These are phyloP conservation scores for Moesziomyces sp. DNA, from an alignment of 1,284 basidiomycete genomes.

Conservation along the genomic window DNA sequence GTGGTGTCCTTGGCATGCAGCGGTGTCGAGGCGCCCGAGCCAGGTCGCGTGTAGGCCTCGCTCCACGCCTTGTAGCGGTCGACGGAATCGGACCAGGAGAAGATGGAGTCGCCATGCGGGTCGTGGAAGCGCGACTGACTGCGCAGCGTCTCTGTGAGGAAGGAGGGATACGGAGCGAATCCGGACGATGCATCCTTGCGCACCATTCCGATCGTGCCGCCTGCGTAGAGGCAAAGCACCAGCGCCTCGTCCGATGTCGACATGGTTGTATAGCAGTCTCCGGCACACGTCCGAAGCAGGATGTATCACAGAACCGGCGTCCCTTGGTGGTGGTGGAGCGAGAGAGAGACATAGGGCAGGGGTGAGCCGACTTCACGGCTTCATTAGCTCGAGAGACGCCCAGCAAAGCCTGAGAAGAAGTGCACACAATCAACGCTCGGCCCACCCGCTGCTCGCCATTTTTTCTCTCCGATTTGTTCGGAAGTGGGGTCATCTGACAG, in stretches of 20 bases:
- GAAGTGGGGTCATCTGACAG: slow-evolving; percentile 25
- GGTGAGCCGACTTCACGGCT: too few relatives aligned
- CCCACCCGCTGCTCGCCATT: slow-evolving; percentile 9
- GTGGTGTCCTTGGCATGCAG: slow-evolving; percentile 5
- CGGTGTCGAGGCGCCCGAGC: slow-evolving; percentile 47
- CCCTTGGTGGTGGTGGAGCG: background rate
- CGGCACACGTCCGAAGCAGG: background rate
- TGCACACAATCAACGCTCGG: slow-evolving; percentile 1
- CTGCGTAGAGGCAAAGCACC: slow-evolving; percentile 84
- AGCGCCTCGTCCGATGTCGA: slow-evolving; percentile 61
- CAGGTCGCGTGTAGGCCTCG: slow-evolving; percentile 54
- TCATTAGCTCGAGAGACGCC: too few relatives aligned
- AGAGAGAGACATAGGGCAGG: too few relatives aligned
- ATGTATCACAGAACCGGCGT: background rate
- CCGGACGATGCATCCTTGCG: slow-evolving; percentile 71
- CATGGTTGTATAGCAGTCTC: slow-evolving; percentile 6
- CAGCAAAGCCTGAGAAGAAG: slow-evolving; percentile 4
- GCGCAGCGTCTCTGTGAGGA: slow-evolving; percentile 78
- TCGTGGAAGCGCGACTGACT: slow-evolving; percentile 87
- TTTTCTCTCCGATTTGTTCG: background rate
- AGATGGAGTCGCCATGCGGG: slow-evolving; percentile 70
- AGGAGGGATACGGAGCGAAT: slow-evolving; percentile 87
- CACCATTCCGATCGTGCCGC: slow-evolving; percentile 77
- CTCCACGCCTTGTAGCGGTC: slow-evolving; percentile 62
- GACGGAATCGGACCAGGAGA: slow-evolving; percentile 60